phyloP scores from a whole-genome alignment of 495 filamentous ascomycete genomes.

The Physcia stellaris region DNA sequence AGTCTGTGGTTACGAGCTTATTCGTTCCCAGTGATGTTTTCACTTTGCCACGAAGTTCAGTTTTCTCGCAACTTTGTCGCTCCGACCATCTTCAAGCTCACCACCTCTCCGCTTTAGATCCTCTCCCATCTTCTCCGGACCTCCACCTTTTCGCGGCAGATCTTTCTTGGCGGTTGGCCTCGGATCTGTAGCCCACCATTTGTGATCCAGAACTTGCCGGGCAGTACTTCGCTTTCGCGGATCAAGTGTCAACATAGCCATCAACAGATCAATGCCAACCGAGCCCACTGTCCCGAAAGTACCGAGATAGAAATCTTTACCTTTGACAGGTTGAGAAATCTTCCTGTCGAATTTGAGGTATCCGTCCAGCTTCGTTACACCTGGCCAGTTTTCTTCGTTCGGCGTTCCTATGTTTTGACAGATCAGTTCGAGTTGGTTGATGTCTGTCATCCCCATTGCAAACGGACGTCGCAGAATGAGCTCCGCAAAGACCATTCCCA shows the following conservation, averaged over 20 bases:
- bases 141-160: conserved; percentile 59
- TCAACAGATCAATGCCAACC: conserved; percentile 74
- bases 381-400: conserved; percentile 90
- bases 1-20: too few species aligned
- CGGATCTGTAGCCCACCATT: conserved; percentile 77
- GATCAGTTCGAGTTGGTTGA: conserved; percentile 67
- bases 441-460: conserved; percentile 65
- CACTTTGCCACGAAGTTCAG: conserved; percentile 58
- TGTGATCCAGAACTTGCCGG: conserved; percentile 60
- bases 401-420: conserved; percentile 79
- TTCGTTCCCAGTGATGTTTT: too few species aligned
- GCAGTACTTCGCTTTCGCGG: conserved; percentile 71
- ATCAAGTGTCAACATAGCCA: conserved; percentile 74
- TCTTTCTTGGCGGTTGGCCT: conserved; percentile 72
- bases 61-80: conserved; percentile 68
- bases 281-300: conserved; percentile 65
- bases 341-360: conserved; percentile 46
- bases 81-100: conserved; percentile 48
- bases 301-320: conserved; percentile 51
- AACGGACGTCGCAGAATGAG: conserved; percentile 70
- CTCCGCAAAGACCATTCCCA: conserved; percentile 86
- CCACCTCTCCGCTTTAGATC: conserved; percentile 75
- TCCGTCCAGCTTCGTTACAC: conserved; percentile 65
- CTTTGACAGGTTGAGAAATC: conserved; percentile 44
- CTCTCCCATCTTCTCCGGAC: conserved; percentile 60